phyloP scores from a whole-genome alignment of 768 basidiomycete species.

The Chalciporus pseudorubinellus region DNA sequence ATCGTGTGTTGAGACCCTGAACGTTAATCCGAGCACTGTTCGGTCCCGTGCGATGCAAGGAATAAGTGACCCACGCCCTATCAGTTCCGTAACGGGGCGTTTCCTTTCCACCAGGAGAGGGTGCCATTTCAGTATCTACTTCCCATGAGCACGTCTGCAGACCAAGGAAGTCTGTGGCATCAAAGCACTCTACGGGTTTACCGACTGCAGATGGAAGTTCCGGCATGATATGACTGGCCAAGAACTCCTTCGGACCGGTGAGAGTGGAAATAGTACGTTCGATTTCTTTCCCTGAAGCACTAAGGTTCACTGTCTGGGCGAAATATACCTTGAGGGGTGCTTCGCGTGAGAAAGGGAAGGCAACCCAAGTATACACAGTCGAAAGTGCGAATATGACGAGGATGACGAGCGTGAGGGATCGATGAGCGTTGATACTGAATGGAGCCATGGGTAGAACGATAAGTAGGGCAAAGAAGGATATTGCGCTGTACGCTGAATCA shows the following conservation, averaged over 20 bases:
- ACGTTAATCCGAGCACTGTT: conserved; percentile 50
- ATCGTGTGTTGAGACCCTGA: conserved; percentile 58
- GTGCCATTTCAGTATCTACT: conserved; percentile 32
- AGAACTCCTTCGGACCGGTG: conserved; percentile 42
- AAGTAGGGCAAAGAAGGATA: conserved; percentile 47
- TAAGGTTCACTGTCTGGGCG: conserved; percentile 55
- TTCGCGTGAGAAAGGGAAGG: conserved; percentile 61
- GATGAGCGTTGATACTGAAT: conserved; percentile 55
- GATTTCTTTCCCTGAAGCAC: conserved; percentile 20
- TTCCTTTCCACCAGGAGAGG: conserved; percentile 36
- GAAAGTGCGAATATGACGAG: conserved; percentile 43
- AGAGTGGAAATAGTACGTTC: conserved; percentile 43
- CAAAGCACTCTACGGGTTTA: conserved; percentile 33
- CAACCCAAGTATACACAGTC: conserved; percentile 42
- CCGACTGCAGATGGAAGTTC: conserved; percentile 51
- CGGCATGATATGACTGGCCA: conserved; percentile 43
- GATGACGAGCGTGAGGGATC: conserved; percentile 34
- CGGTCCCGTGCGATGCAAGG: conserved; percentile 38
- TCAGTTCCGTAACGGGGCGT: background rate
- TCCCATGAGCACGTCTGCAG: conserved; percentile 52
- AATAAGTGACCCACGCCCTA: conserved; percentile 44
- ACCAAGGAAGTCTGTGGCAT: conserved; percentile 30
- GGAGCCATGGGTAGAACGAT: conserved; percentile 61
- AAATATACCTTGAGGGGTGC: conserved; percentile 72
- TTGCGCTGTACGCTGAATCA: conserved; percentile 46